phyloP scores from a whole-genome alignment of 192 early-diverging fungal genomes.

The Backusella macrospora region DNA sequence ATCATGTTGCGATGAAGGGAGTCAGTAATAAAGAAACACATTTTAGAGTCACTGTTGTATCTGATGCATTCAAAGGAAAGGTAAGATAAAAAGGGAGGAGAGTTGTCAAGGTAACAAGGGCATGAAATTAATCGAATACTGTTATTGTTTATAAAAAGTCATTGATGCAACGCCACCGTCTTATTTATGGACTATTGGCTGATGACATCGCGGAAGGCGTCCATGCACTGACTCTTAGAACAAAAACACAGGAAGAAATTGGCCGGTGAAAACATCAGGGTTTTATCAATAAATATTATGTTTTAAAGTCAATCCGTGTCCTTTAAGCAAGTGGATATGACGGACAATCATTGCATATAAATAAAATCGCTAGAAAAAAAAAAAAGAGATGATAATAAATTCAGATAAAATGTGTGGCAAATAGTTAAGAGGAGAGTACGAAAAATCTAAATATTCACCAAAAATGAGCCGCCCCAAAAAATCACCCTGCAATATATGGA shows the following conservation, averaged over 20 bases:
- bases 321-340: no score
- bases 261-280: conserved; percentile 37
- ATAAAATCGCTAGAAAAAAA: no score
- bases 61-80: conserved; percentile 58
- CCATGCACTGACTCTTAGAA: conserved; percentile 78
- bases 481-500: no score
- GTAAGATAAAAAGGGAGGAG: conserved; percentile 42
- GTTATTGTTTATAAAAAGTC: conserved; percentile 26
- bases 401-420: no score
- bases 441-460: no score
- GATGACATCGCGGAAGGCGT: conserved; percentile 75
- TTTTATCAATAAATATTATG: background rate
- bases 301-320: no score
- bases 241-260: conserved; percentile 73
- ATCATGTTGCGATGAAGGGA: conserved; percentile 89
- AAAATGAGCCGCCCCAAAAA: no score
- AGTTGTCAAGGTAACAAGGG: conserved; percentile 21
- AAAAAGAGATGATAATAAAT: no score
- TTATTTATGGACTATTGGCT: conserved; percentile 69
- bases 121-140: background rate
- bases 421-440: no score
- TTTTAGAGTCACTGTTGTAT: conserved; percentile 76
- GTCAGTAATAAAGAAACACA: conserved; percentile 78
- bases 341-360: no score
- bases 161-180: conserved; percentile 65